These are phyloP conservation scores for Ascomycota sp. DNA, from an alignment of 2,329 filamentous ascomycete species.

Conservation along the genomic window DNA sequence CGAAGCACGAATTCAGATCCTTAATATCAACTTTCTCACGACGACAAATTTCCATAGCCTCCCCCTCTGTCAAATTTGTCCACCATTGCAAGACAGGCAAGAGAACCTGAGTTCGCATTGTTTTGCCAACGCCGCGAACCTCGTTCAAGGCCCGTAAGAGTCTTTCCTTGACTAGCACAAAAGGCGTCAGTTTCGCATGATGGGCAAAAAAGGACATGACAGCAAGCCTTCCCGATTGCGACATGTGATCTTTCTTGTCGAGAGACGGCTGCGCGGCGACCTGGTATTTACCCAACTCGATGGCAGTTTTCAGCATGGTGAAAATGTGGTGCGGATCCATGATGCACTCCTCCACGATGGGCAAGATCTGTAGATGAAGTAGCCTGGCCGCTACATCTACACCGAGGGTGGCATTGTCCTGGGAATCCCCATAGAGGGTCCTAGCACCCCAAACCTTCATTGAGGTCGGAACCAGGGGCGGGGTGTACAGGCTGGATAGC, in stretches of 20 bases:
- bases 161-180: conserved; percentile 46
- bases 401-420: conserved; percentile 31
- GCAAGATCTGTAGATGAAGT: conserved; percentile 46
- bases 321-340: conserved; percentile 56
- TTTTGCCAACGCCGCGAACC: conserved; percentile 49
- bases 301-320: conserved; percentile 29
- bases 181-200: conserved; percentile 49
- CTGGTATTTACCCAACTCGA: conserved; percentile 20
- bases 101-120: conserved; percentile 52
- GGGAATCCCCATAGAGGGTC: conserved; percentile 39
- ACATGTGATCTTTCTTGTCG: conserved; percentile 33
- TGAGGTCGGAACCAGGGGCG: conserved; percentile 15
- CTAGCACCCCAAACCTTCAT: conserved; percentile 37
- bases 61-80: conserved; percentile 31
- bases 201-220: conserved; percentile 54
- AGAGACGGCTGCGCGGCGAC: conserved; percentile 13
- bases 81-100: conserved; percentile 55
- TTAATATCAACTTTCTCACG: conserved; percentile 21
- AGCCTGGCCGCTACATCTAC: conserved; percentile 37
- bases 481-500: conserved; percentile 28
- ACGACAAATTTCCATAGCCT: conserved; percentile 23
- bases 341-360: conserved; percentile 66
- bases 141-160: conserved; percentile 54
- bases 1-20: conserved; percentile 21
- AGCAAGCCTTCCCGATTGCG: conserved; percentile 39